Percentiles rank a stretch among this genome's conserved stretches.
Conservation (phyloP, 441 rosid species). For the Oxalis stricta region DNA sequence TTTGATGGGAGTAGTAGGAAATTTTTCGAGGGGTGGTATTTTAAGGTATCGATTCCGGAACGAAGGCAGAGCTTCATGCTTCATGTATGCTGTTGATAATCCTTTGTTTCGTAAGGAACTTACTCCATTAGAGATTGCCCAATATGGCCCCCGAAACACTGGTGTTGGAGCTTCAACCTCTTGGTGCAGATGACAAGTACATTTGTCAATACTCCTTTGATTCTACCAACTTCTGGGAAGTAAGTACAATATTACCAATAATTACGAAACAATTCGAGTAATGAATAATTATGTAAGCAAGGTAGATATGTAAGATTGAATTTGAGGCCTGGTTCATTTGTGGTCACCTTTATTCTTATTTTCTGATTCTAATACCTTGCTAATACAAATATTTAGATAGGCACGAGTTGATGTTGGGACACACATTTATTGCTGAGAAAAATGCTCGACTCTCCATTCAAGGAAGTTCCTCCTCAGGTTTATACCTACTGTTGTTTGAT, state of each 20-base stretch:
- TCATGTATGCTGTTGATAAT: conserved; percentile 83
- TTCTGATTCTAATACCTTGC: conserved; percentile 10
- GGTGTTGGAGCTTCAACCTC: conserved; percentile 94
- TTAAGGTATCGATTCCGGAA: conserved; percentile 81
- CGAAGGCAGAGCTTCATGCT: conserved; percentile 76
- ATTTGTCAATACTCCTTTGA: conserved; percentile 55
- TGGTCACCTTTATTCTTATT: no score
- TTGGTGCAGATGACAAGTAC: conserved; percentile 79
- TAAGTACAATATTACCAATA: no score
- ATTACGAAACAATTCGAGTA: no score
- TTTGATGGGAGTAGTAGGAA: conserved; percentile 63
- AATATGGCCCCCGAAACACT: conserved; percentile 56
- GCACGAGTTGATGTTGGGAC: conserved; percentile 75
- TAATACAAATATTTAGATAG: conserved; percentile 53
- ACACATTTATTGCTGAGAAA: conserved; percentile 49
- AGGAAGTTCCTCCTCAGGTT: conserved; percentile 86
- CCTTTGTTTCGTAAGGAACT: conserved; percentile 52
- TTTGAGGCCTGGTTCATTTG: no score
- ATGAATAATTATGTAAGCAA: no score
- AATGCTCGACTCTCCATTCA: conserved; percentile 44
- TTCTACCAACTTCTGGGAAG: conserved; percentile 85
- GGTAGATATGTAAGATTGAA: no score
- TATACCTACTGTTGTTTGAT: not conserved
- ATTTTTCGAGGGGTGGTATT: conserved; percentile 96
- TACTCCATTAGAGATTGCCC: conserved; percentile 37